Conservation (phyloP, 202 grass and related monocot genomes). For the Alloteropsis angusta region DNA sequence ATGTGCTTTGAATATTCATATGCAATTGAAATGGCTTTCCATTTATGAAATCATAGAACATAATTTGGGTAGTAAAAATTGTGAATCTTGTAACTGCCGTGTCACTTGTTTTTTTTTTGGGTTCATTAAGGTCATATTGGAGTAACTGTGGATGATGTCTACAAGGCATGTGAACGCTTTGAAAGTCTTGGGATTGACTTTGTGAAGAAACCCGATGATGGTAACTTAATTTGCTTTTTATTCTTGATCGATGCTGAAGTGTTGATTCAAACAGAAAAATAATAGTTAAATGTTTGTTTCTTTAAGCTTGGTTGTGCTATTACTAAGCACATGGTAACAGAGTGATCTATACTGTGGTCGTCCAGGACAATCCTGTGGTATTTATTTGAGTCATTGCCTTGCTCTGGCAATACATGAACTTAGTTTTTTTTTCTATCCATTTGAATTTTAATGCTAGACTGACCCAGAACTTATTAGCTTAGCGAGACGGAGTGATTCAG, state of each 20-base stretch:
- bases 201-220: constrained; percentile 79
- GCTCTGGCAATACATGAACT: neutral
- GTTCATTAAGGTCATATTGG: constrained; percentile 72
- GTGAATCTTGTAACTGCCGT: neutral
- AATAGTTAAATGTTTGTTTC: neutral
- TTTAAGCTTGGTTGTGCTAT: neutral
- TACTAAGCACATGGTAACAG: neutral
- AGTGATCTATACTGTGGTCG: neutral
- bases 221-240: constrained; percentile 30
- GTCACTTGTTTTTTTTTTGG: neutral
- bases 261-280: neutral
- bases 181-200: constrained; percentile 80
- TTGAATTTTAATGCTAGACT: too few relatives aligned
- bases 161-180: constrained; percentile 77
- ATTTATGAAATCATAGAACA: constrained; percentile 3
- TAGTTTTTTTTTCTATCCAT: neutral
- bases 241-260: neutral
- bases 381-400: neutral
- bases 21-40: neutral
- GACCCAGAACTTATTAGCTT: too few relatives aligned
- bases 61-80: neutral
- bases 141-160: constrained; percentile 86
- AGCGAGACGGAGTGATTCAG: too few relatives aligned
- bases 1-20: constrained; percentile 12
- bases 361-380: neutral